Evolutionary conservation across 106 monocot genomes (phyloP).

Genomic region (Platanthera zijinensis): DNA sequence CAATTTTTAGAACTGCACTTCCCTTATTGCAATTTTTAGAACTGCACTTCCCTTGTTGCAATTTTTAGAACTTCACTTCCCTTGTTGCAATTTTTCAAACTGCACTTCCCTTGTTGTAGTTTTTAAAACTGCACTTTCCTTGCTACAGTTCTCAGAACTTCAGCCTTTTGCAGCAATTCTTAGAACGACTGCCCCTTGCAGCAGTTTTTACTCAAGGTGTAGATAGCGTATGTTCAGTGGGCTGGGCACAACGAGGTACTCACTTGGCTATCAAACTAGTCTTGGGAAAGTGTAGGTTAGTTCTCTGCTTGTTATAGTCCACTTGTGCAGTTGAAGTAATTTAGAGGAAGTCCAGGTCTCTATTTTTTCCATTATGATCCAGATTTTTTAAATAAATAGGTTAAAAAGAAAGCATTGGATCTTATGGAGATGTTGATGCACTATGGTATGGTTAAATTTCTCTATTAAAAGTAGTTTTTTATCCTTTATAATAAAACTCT

Average conservation of each 20-base stretch:
- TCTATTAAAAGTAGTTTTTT: no score
- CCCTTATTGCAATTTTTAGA: no score
- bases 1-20: no score
- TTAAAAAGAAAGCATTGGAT: neutral
- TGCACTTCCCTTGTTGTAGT: no score
- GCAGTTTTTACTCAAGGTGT: no score
- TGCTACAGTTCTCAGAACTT: no score
- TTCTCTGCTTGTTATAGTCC: neutral
- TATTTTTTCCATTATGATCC: neutral
- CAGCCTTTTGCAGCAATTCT: no score
- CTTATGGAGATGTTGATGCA: neutral
- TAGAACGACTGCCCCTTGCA: no score
- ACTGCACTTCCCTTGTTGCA: no score
- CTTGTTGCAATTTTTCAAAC: no score
- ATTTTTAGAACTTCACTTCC: no score
- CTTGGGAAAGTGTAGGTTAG: slow-evolving; percentile 80
- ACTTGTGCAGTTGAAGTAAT: neutral
- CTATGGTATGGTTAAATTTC: neutral
- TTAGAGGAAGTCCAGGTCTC: neutral
- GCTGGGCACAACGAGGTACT: slow-evolving; percentile 82
- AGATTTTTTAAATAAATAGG: neutral
- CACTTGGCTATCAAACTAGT: slow-evolving; percentile 81
- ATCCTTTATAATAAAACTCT: neutral
- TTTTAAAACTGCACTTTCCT: no score
- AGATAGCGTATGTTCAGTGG: slow-evolving; percentile 90